Conservation (phyloP, 345 rosid species). For the Camelina laxa region DNA sequence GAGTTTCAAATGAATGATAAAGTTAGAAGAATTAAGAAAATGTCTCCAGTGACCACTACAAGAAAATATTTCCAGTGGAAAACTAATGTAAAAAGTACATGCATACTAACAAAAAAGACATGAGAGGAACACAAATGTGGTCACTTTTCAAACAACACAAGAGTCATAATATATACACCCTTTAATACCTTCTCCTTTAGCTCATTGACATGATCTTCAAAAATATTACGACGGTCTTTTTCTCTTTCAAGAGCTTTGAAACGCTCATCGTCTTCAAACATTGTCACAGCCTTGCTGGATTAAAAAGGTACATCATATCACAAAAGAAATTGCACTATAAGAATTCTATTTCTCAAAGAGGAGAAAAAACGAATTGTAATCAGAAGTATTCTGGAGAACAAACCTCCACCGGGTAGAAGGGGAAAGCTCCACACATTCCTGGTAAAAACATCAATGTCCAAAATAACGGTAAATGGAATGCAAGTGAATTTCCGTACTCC, state of each 20-base stretch:
- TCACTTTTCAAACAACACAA: constrained; percentile 31
- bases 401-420: constrained; percentile 92
- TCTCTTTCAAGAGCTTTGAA: constrained; percentile 89
- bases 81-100: background rate
- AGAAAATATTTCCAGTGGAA: constrained; percentile 2
- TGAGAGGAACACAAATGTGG: constrained; percentile 14
- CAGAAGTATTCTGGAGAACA: constrained; percentile 42
- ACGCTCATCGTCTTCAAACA: constrained; percentile 86
- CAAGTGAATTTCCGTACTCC: constrained; percentile 17
- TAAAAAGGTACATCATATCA: constrained; percentile 34
- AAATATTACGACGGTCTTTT: constrained; percentile 84
- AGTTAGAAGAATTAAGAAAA: constrained; percentile 4
- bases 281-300: constrained; percentile 74
- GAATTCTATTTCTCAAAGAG: constrained; percentile 16
- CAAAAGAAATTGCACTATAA: constrained; percentile 17
- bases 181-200: constrained; percentile 66
- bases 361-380: constrained; percentile 7
- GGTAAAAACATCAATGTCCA: constrained; percentile 35
- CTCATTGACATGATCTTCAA: constrained; percentile 73
- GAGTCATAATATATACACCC: constrained; percentile 10
- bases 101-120: background rate
- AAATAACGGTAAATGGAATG: constrained; percentile 6
- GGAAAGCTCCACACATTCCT: constrained; percentile 81
- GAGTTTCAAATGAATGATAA: constrained; percentile 25
- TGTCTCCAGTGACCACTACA: background rate